These are phyloP conservation scores for Neophaeococcomyces aloes DNA, from an alignment of 2,329 filamentous ascomycete genomes.

Conservation along the genomic window DNA sequence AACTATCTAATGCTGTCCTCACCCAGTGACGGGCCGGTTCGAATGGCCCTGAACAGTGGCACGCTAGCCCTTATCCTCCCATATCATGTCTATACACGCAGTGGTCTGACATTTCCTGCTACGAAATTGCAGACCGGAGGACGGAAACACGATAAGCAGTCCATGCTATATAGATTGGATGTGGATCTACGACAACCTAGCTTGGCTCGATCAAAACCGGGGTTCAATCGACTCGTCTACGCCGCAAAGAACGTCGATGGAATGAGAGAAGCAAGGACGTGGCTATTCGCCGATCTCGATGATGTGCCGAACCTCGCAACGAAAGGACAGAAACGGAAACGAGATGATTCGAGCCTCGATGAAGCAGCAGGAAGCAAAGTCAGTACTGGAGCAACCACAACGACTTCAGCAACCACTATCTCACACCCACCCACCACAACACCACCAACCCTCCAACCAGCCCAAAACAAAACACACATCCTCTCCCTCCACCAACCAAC, in stretches of 20 bases:
- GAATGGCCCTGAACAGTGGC: background rate
- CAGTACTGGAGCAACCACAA: background rate
- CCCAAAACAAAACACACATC: no score
- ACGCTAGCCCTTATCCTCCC: constrained; percentile 65
- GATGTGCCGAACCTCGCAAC: background rate
- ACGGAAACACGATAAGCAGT: constrained; percentile 53
- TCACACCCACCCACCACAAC: background rate
- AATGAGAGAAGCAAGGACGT: constrained; percentile 46
- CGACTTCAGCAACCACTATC: background rate
- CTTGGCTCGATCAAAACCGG: constrained; percentile 75
- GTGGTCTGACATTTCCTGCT: constrained; percentile 51
- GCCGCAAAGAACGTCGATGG: constrained; percentile 69
- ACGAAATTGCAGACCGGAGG: constrained; percentile 45
- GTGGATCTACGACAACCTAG: constrained; percentile 61
- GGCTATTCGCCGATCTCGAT: constrained; percentile 60
- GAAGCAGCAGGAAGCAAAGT: background rate
- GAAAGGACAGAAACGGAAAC: constrained; percentile 1
- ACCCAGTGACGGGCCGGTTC: constrained; percentile 18
- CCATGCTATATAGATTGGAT: constrained; percentile 65
- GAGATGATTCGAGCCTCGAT: background rate
- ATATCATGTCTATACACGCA: constrained; percentile 69
- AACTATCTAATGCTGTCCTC: constrained; percentile 78
- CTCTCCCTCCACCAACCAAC: no score
- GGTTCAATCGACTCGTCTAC: constrained; percentile 66
- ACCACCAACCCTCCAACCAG: constrained; percentile 6